A percentile compares a stretch with the other conserved stretches of the same genome.
Conservation (phyloP, 345 rosid species). For the Theobroma cacao region DNA sequence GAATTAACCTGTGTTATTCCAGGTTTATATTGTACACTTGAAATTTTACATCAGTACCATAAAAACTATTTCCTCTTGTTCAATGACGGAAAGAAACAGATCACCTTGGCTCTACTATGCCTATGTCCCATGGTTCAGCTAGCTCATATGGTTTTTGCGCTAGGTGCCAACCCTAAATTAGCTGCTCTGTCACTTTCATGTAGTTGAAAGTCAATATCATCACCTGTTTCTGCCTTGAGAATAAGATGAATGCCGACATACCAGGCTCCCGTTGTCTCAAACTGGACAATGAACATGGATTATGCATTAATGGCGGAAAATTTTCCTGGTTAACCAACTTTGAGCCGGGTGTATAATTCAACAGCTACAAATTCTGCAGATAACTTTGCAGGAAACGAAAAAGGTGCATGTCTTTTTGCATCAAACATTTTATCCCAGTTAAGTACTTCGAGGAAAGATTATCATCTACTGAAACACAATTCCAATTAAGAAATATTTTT, state of each 20-base stretch:
- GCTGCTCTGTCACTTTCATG: slow-evolving; percentile 12
- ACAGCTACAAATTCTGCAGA: neutral
- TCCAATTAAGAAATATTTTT: neutral
- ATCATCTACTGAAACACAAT: neutral
- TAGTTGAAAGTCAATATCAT: neutral
- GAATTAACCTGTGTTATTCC: neutral
- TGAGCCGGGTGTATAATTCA: neutral
- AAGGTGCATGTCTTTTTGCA: neutral
- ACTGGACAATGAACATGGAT: neutral
- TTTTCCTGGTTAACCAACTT: neutral
- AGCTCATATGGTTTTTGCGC: neutral
- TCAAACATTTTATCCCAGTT: neutral
- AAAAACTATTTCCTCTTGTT: neutral
- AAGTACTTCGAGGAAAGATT: neutral
- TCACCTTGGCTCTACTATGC: neutral
- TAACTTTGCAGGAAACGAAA: neutral
- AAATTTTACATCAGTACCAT: neutral
- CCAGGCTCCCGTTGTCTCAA: neutral
- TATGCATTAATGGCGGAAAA: neutral
- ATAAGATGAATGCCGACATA: slow-evolving; percentile 1
- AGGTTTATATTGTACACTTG: neutral
- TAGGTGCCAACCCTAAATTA: neutral
- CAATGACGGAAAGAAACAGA: neutral
- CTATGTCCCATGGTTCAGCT: neutral
- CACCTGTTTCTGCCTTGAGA: slow-evolving; percentile 6